Percentiles rank a stretch among this genome's conserved stretches.
These are phyloP conservation scores for Pelargonium myrrhifolium DNA, from an alignment of 441 rosid species.

Conservation along the genomic window DNA sequence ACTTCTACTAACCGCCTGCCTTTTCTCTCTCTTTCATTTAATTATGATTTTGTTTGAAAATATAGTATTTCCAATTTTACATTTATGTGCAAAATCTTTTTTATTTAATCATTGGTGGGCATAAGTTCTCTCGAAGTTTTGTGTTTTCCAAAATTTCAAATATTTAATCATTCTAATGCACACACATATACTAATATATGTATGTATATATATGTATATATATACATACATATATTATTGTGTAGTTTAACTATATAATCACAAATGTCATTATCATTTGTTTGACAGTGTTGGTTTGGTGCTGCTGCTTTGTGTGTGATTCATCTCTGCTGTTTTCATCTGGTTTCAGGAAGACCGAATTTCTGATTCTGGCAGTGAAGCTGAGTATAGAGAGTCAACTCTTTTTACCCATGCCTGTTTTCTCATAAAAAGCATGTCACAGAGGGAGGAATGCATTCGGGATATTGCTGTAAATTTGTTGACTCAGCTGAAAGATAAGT, in stretches of 20 bases:
- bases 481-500: slow-evolving; percentile 86
- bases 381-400: slow-evolving; percentile 73
- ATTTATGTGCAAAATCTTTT: not conserved
- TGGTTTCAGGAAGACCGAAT: slow-evolving; percentile 78
- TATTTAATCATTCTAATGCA: too few species aligned
- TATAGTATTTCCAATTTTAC: slow-evolving; percentile 6
- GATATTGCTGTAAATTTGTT: slow-evolving; percentile 78
- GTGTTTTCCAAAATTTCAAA: too few species aligned
- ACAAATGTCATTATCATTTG: not conserved
- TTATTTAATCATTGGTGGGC: not conserved
- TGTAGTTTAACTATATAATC: not conserved
- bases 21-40: not conserved
- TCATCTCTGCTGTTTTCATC: slow-evolving; percentile 17
- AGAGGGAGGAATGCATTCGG: slow-evolving; percentile 92
- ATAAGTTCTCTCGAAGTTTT: not conserved
- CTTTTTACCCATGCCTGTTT: slow-evolving; percentile 80
- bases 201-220: too few species aligned
- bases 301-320: not conserved
- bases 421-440: slow-evolving; percentile 88
- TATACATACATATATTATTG: not conserved
- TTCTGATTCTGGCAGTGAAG: slow-evolving; percentile 70
- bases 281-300: not conserved
- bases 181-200: too few species aligned
- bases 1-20: not conserved
- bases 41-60: not conserved